Base-by-base conservation (phyloP, 805 yeast genomes). In the Saccharomyces kudriavzevii region DNA sequence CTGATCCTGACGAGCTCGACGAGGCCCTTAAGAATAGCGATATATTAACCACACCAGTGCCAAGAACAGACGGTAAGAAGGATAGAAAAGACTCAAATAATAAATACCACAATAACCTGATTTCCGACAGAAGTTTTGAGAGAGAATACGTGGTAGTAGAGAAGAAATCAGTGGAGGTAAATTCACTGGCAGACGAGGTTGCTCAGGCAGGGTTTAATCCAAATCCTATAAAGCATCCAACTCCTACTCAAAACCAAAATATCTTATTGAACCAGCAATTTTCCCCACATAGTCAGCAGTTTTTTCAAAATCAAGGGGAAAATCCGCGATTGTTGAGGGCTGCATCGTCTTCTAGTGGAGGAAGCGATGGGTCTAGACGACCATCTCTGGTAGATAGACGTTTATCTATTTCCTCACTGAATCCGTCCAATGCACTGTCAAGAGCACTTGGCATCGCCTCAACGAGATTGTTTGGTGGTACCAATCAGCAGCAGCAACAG, bases 141-240 rank as follows among this genome's bases (percentile, higher is more conserved):
- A 84, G 82, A 59, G 97, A 90, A 63, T 92, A 92, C 62, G 98
- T 92, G 31, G 96, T 92, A 43, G 91, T 92, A 28, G 98, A 92
- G 68, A 94, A 92, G 68, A 80, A 96, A 49, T 89, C 94, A 0
- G 97, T 92, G 3, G 98, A 94, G 66, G 96, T 92, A 8, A 92
- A 92, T 72, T 92, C 96, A 2, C 76, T 94, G 54, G 99, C 99
- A 2, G 98, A 92, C 69, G 97, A 91, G 67, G 73, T 92, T 50
- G 91, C 89, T 3, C 61, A 61, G 47, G 50, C 61, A 13, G 62
- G 61, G 5, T 49, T 58, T 13, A 45, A 27, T 10, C 45, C 49
- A 35, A 35, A 30, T 20, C 25, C 49, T 11, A 29, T 24, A 22
- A 28, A 28, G 17, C 25, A 28, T 20, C 40, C n/a, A 29, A 20